Evolutionary conservation across 495 filamentous ascomycete species (phyloP).

Genomic region (Tricharina praecox): DNA sequence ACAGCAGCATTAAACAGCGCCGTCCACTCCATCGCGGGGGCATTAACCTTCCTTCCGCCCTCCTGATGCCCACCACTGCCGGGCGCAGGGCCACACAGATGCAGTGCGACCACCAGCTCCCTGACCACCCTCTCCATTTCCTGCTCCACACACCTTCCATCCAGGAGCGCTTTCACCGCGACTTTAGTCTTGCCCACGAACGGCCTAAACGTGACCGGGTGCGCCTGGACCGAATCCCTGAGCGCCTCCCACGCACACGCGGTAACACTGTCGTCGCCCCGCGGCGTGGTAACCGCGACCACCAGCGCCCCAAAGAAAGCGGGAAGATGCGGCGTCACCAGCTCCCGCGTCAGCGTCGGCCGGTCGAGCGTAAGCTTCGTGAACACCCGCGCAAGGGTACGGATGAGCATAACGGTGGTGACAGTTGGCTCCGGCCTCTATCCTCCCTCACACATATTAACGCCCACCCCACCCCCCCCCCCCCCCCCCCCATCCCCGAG

Average conservation of each 20-base stretch:
- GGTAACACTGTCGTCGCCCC: conserved; percentile 4
- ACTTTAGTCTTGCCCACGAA: conserved; percentile 11
- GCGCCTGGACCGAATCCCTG: conserved; percentile 14
- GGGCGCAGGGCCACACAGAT: conserved; percentile 13
- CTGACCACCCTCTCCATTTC: conserved; percentile 12
- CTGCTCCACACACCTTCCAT: background rate
- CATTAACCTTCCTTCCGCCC: conserved; percentile 12
- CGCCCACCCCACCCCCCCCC: no score
- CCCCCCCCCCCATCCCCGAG: background rate
- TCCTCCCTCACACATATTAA: no score
- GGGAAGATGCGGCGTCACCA: conserved; percentile 23
- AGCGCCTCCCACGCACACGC: conserved; percentile 15
- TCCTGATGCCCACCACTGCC: background rate
- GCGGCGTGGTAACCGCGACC: background rate
- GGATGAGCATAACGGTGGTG: conserved; percentile 14
- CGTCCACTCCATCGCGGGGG: conserved; percentile 21
- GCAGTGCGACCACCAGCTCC: conserved; percentile 15
- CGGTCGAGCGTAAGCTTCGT: conserved; percentile 14
- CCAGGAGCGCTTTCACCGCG: conserved; percentile 10
- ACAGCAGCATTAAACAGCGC: conserved; percentile 10
- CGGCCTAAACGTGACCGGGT: conserved; percentile 24
- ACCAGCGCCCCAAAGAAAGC: conserved; percentile 14
- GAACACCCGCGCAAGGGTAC: conserved; percentile 17
- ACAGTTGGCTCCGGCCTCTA: conserved; percentile 21
- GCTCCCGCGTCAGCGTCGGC: conserved; percentile 20